Evolutionary conservation across 495 filamentous ascomycete genomes (phyloP), one percentile per base, ranked within the genome.

Genomic region (Penicillium arizonense): DNA sequence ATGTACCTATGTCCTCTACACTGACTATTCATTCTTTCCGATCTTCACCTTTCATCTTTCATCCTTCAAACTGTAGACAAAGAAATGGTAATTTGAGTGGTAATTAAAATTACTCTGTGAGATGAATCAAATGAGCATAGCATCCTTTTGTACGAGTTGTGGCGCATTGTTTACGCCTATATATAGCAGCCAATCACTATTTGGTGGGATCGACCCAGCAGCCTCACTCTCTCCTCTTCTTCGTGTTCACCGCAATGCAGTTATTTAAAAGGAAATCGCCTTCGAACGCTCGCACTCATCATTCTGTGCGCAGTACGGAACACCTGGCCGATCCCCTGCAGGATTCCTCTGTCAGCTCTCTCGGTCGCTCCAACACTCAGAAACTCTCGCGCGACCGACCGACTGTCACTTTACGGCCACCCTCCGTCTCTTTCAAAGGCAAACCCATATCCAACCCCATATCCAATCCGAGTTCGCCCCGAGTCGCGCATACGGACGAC

Each of bases 221-320:
- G 18, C 34, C 35, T 49, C 52, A 40, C 5, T 38, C 12, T 46
- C 42, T 39, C 32, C 49, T 49, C 35, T 33, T 40, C 16, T 48
- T 43, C 37, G 11, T 14, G 23, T 26, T 35, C 38, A 23, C 52
- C 53, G 58, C 50, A 30, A 70, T 70, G 68, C 69, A 57, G 63
- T 53, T 67, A 54, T 71, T 67, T 44, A 61, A 56, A 55, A 67
- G 45, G 54, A 74, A 62, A 51, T 57, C 59, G 5, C 46, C 59
- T 14, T 46, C 55, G 8, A 49, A 48, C 9, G 28, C 28, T 58
- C 58, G 61, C 39, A 54, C 69, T 36, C 61, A 55, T 30, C 57
- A 53, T 53, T 34, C 61, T 46, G 62, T 63, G 51, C 66, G 65
- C 36, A 70, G 70, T n/a, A 67, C 50, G 26, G 71, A 74, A 55